Evolutionary conservation across 345 rosid species (phyloP), one percentile per base, ranked within the genome.

Genomic region (Pugionium cornutum): DNA sequence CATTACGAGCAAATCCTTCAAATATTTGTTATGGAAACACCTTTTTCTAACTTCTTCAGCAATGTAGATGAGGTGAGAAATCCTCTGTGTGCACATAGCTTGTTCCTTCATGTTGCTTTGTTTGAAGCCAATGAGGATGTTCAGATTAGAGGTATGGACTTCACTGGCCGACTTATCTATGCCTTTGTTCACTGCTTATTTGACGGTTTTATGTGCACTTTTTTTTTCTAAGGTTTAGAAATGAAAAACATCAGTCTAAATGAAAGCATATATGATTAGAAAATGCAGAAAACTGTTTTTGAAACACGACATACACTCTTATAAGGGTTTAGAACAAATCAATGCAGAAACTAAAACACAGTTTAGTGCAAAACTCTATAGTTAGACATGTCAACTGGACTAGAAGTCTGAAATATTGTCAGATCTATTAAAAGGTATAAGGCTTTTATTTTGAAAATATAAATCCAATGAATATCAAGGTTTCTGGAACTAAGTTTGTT

Each of bases 41-140:
- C 18, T 18, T 18, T 18, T 32, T 35, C 30, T 41, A 64, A 51
- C 32, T 5, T 59, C 35, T 50, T 31, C 36, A 33, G 66, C 25
- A 25, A 68, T 58, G 66, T 49, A 53, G 44, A 41, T 40, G 43
- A 7, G 64, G n/a, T 30, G 41, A 67, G 7, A 56, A 39, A 46
- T 46, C 27, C 49, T 37, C 56, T 56, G 50, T 58, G 26, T 40
- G 37, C 26, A 32, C 73, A 25, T 46, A 29, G 32, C 64, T 37
- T 37, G 26, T 56, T 37, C 48, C 49, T 45, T n/a, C 1, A 6
- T 29, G 8, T 9, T 44, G 32, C 37, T 37, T 9, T 39, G 48
- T 25, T 39, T 30, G 11, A 58, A 67, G 11, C 11, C 4, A 28
- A 39, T 9, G 50, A 42, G 18, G 69, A 25, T 42, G 7, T 42